Conservation (phyloP, 768 basidiomycete species). For the Exidia glandulosa region DNA sequence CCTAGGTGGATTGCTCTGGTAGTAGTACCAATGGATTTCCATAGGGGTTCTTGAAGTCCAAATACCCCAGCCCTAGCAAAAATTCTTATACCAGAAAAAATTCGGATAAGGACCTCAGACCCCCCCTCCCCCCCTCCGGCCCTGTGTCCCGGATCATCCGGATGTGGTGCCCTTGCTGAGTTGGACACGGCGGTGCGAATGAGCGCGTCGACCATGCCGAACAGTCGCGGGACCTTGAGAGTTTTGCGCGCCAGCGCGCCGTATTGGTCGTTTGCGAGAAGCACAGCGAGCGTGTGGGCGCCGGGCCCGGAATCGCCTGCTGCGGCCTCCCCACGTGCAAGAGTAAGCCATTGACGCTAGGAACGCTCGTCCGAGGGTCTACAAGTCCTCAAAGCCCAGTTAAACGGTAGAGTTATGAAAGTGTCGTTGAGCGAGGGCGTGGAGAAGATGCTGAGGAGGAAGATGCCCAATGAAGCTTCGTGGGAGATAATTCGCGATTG, state of each 20-base stretch:
- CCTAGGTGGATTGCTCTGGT: too few species aligned
- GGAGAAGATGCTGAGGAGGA: conserved; percentile 3
- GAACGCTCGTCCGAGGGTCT: conserved; percentile 42
- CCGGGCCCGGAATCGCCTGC: conserved; percentile 52
- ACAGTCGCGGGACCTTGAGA: conserved; percentile 59
- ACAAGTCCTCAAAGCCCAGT: background rate
- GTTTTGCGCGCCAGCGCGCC: conserved; percentile 64
- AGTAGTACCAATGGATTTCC: too few species aligned
- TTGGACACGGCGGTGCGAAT: conserved; percentile 43
- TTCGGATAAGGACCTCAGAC: too few species aligned
- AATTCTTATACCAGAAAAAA: too few species aligned
- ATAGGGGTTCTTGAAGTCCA: too few species aligned
- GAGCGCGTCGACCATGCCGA: conserved; percentile 62
- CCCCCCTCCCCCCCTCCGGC: too few species aligned
- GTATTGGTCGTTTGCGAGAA: conserved; percentile 4
- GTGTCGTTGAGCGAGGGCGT: background rate
- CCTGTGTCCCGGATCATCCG: too few species aligned
- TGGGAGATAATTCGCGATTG: background rate
- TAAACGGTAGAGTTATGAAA: background rate
- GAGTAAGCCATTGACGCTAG: conserved; percentile 57
- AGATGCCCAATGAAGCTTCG: conserved; percentile 4
- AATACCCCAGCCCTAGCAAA: too few species aligned
- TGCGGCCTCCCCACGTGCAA: conserved; percentile 76
- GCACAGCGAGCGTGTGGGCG: conserved; percentile 53
- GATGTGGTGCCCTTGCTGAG: too few species aligned